Conservation (phyloP, 306 rosid genomes). For the Erythrophleum fordii region DNA sequence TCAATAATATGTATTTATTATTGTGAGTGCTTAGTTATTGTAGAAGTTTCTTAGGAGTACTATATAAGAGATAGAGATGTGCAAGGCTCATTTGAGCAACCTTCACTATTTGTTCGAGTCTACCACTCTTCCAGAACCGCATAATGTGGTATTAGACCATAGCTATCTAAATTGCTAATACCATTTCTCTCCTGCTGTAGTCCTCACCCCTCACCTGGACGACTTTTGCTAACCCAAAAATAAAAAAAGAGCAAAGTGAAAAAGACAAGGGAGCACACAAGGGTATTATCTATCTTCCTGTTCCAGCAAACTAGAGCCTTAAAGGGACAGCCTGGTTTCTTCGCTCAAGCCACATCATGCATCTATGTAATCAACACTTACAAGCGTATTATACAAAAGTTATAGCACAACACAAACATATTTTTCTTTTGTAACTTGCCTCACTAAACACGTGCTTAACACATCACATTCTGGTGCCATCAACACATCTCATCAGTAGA, state of each 20-base stretch:
- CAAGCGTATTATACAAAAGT: background rate
- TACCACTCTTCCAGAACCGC: background rate
- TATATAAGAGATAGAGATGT: too few relatives aligned
- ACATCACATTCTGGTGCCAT: slow-evolving; percentile 15
- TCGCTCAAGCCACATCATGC: background rate
- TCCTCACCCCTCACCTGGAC: background rate
- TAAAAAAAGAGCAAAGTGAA: background rate
- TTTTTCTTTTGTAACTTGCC: background rate
- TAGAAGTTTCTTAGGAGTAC: background rate
- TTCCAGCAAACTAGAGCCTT: background rate
- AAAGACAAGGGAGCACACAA: background rate
- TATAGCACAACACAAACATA: background rate
- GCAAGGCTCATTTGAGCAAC: too few relatives aligned
- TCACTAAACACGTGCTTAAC: background rate
- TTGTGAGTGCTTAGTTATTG: background rate
- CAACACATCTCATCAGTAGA: slow-evolving; percentile 14
- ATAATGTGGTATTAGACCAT: background rate
- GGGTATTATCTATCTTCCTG: background rate
- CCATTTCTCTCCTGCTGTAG: background rate
- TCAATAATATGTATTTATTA: slow-evolving; percentile 8
- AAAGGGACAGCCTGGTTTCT: background rate
- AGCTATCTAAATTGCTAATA: background rate
- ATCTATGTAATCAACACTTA: background rate
- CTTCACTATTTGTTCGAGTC: background rate
- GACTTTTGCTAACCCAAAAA: background rate